Evolutionary conservation across 1,284 basidiomycete genomes (phyloP).

Genomic region (Moesziomyces antarcticus): DNA sequence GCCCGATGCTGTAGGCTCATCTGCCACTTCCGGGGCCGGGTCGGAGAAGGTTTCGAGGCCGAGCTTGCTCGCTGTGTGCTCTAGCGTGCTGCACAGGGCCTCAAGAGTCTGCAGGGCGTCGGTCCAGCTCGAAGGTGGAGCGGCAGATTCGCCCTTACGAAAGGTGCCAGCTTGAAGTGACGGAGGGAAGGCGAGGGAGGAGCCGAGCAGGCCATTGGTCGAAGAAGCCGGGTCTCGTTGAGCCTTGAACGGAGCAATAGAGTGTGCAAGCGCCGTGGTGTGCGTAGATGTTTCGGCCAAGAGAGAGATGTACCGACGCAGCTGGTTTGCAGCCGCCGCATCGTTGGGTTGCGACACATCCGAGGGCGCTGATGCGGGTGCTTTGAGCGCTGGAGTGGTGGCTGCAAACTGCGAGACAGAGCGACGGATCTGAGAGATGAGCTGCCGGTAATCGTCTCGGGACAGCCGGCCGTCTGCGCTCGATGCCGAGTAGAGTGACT

Average conservation of each 20-base stretch:
- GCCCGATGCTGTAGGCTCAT: neutral
- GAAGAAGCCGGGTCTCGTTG: neutral
- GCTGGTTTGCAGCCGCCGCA: conserved; percentile 17
- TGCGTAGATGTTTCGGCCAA: conserved; percentile 43
- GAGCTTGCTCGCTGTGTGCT: conserved; percentile 19
- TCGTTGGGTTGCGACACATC: conserved; percentile 8
- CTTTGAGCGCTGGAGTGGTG: conserved; percentile 25
- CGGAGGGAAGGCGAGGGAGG: conserved; percentile 6
- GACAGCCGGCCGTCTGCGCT: conserved; percentile 19
- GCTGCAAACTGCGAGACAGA: conserved; percentile 40
- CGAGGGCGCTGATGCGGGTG: conserved; percentile 6
- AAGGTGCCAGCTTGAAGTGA: conserved; percentile 21
- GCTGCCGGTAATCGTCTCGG: conserved; percentile 39
- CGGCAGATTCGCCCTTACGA: neutral
- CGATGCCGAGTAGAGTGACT: conserved; percentile 29
- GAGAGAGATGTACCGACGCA: conserved; percentile 42
- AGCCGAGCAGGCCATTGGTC: neutral
- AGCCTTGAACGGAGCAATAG: conserved; percentile 36
- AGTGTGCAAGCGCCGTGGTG: conserved; percentile 37
- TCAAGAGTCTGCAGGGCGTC: conserved; percentile 19
- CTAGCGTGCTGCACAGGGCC: conserved; percentile 34
- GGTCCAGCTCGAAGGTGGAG: conserved; percentile 3
- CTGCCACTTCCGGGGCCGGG: conserved; percentile 17
- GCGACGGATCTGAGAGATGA: conserved; percentile 43
- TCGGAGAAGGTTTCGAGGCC: conserved; percentile 50